Evolutionary conservation across 2,329 filamentous ascomycete genomes (phyloP).

Genomic region (Microcera coccophila): DNA sequence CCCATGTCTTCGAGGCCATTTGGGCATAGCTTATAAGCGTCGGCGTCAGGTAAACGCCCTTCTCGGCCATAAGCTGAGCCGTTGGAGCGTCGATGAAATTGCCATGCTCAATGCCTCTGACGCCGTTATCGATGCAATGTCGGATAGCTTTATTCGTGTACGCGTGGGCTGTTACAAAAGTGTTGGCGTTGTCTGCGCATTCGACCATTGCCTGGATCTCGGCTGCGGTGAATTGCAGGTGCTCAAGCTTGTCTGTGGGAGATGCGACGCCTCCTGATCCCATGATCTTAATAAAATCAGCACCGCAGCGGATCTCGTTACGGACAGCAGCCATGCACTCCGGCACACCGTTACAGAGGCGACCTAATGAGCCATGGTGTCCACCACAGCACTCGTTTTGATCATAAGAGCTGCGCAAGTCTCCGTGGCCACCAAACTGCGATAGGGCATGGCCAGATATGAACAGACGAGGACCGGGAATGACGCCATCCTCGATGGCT

Average conservation of each 20-base stretch:
- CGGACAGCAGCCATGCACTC: slow-evolving; percentile 50
- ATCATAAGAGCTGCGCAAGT: slow-evolving; percentile 41
- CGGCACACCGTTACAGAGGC: slow-evolving; percentile 50
- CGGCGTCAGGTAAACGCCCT: slow-evolving; percentile 47
- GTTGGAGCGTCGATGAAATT: slow-evolving; percentile 40
- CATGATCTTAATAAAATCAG: slow-evolving; percentile 63
- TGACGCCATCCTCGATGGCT: slow-evolving; percentile 50
- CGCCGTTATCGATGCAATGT: slow-evolving; percentile 53
- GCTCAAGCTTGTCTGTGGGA: slow-evolving; percentile 50
- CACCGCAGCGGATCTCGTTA: slow-evolving; percentile 52
- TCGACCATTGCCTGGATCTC: slow-evolving; percentile 53
- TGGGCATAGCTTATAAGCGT: slow-evolving; percentile 49
- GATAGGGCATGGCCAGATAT: slow-evolving; percentile 50
- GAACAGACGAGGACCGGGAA: slow-evolving; percentile 53
- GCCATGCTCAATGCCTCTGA: slow-evolving; percentile 48
- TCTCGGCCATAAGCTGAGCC: slow-evolving; percentile 47
- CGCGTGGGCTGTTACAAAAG: slow-evolving; percentile 54
- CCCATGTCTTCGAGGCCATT: slow-evolving; percentile 41
- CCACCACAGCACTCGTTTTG: slow-evolving; percentile 43
- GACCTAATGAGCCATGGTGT: slow-evolving; percentile 29
- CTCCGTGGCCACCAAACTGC: slow-evolving; percentile 57
- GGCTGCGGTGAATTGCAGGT: slow-evolving; percentile 52
- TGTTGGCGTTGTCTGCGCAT: slow-evolving; percentile 45
- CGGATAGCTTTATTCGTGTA: slow-evolving; percentile 53
- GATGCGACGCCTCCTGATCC: slow-evolving; percentile 52